phyloP scores from a whole-genome alignment of 73 alveolate species.

The Halteria grandinella region DNA sequence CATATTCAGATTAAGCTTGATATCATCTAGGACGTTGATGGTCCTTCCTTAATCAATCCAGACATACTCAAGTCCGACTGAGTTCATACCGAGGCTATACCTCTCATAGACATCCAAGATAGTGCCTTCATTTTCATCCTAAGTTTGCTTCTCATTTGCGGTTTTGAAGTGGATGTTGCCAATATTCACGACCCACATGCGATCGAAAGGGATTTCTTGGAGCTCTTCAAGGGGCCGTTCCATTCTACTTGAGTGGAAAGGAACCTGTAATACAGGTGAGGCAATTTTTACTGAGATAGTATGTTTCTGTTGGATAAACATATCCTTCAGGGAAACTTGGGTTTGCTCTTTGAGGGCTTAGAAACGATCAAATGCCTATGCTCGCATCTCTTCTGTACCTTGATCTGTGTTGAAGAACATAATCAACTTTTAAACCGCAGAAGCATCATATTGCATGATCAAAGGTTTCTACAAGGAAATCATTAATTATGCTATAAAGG shows the following conservation, averaged over 20 bases:
- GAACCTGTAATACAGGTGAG: constrained; percentile 25
- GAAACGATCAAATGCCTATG: constrained; percentile 29
- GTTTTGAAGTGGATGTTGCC: constrained; percentile 35
- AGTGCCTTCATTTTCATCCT: too few relatives aligned
- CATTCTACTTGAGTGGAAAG: constrained; percentile 25
- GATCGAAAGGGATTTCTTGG: constrained; percentile 1
- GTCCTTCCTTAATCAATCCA: background rate
- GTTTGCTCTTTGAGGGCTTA: constrained; percentile 22
- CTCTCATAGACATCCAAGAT: constrained; percentile 44
- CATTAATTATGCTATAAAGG: too few relatives aligned
- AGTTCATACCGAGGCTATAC: background rate
- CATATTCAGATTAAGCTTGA: constrained; percentile 1
- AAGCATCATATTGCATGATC: constrained; percentile 26
- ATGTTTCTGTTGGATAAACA: background rate
- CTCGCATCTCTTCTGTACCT: constrained; percentile 42
- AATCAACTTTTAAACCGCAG: background rate
- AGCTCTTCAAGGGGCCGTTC: constrained; percentile 38
- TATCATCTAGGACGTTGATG: constrained; percentile 28
- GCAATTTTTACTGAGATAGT: constrained; percentile 21
- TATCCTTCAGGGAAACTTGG: constrained; percentile 15
- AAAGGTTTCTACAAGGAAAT: too few relatives aligned
- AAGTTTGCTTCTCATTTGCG: background rate
- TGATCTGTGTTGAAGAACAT: constrained; percentile 35
- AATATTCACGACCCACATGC: constrained; percentile 31
- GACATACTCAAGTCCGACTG: too few relatives aligned